Conservation (phyloP, 148 eudicot genomes). For the Nepenthes mirabilis region DNA sequence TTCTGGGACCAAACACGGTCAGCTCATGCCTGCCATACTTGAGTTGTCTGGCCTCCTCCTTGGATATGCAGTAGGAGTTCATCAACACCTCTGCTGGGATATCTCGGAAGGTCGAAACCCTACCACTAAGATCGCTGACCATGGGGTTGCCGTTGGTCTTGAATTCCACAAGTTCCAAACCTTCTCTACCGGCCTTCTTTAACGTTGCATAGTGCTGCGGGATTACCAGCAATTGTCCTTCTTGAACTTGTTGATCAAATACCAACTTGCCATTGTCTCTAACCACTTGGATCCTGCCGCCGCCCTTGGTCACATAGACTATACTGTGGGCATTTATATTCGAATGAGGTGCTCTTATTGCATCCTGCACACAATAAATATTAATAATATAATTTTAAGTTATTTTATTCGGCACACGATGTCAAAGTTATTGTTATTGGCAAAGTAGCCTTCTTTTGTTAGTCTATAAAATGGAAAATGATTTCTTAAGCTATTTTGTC, state of each 20-base stretch:
- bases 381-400: not conserved
- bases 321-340: conserved; percentile 45
- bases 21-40: conserved; percentile 35
- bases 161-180: conserved; percentile 59
- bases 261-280: conserved; percentile 40
- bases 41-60: conserved; percentile 34
- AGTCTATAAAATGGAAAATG: no score
- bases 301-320: conserved; percentile 41
- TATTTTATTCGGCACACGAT: not conserved
- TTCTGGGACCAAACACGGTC: not conserved
- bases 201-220: conserved; percentile 59
- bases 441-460: no score
- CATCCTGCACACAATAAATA: conserved; percentile 27
- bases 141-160: conserved; percentile 57
- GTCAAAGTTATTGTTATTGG: no score
- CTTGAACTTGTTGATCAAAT: conserved; percentile 36
- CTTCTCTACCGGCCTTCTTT: conserved; percentile 48
- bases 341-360: conserved; percentile 57
- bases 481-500: no score
- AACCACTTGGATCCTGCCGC: conserved; percentile 50
- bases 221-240: conserved; percentile 54
- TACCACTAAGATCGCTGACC: conserved; percentile 44
- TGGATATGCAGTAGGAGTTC: conserved; percentile 37
- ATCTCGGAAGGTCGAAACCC: conserved; percentile 50
- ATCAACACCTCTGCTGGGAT: conserved; percentile 46